These are phyloP conservation scores for Selenicereus undatus DNA, from an alignment of 148 eudicot genomes.

Conservation along the genomic window DNA sequence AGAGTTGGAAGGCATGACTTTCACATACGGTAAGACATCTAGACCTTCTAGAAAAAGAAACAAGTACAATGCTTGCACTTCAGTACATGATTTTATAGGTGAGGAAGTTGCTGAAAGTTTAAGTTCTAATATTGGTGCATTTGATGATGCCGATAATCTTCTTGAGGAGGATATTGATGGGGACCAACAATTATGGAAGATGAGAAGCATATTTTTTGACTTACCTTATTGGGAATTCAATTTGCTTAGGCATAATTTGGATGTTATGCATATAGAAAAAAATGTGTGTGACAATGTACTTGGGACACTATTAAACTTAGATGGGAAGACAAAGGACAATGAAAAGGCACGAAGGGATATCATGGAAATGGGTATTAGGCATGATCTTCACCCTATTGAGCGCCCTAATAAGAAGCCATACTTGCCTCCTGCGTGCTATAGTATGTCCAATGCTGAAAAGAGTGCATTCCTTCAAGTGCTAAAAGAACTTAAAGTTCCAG, in stretches of 20 bases:
- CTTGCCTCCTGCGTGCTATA: neutral
- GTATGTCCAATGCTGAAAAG: constrained; percentile 2
- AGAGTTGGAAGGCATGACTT: neutral
- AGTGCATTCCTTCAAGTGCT: neutral
- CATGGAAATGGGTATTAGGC: neutral
- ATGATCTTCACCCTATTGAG: neutral
- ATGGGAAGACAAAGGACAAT: neutral
- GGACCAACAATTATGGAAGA: constrained; percentile 1
- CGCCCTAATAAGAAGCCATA: neutral
- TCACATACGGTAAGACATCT: neutral
- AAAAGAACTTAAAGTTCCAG: neutral
- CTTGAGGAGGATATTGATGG: neutral
- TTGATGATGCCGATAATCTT: neutral
- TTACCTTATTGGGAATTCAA: neutral
- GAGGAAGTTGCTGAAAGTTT: neutral
- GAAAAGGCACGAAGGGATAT: neutral
- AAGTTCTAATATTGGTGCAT: neutral
- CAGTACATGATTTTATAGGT: neutral
- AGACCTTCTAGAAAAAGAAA: neutral
- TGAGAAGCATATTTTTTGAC: neutral
- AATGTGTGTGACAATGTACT: neutral
- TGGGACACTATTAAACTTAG: neutral
- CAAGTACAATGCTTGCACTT: neutral
- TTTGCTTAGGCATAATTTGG: neutral
- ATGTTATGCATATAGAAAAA: constrained; percentile 5